Evolutionary conservation across 1,284 basidiomycete species (phyloP).

Genomic region (Ganoderma resinaceum): DNA sequence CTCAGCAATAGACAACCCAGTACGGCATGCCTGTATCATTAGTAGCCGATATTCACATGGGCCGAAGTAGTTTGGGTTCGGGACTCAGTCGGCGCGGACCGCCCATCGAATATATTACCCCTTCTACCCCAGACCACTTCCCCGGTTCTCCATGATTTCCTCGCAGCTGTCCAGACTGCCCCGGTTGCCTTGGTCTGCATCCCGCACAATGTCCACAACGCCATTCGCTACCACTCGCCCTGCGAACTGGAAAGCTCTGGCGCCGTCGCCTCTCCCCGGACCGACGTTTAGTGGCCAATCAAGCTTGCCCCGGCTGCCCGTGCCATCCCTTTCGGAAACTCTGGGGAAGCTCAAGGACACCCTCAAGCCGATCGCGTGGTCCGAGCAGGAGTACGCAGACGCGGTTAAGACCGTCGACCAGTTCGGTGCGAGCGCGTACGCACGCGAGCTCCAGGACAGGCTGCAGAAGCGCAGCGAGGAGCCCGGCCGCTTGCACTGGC

Average conservation of each 20-base stretch:
- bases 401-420: conserved; percentile 66
- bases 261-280: conserved; percentile 47
- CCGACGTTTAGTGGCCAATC: conserved; percentile 49
- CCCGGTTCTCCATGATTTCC: conserved; percentile 23
- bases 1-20: no score
- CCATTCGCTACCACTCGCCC: conserved; percentile 36
- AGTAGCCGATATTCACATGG: conserved; percentile 4
- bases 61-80: not conserved
- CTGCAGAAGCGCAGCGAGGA: conserved; percentile 58
- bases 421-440: conserved; percentile 56
- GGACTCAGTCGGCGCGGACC: not conserved
- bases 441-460: conserved; percentile 62
- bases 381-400: conserved; percentile 59
- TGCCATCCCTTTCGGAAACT: conserved; percentile 65
- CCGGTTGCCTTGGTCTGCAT: conserved; percentile 25
- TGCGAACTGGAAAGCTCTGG: conserved; percentile 50
- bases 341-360: conserved; percentile 64
- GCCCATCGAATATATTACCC: not conserved
- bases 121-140: conserved; percentile 4
- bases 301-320: conserved; percentile 66
- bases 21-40: not conserved
- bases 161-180: conserved; percentile 20
- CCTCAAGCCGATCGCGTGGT: conserved; percentile 70
- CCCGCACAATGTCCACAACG: conserved; percentile 32
- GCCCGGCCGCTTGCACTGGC: conserved; percentile 63